Evolutionary conservation across 2,329 filamentous ascomycete species (phyloP).

Genomic region (Penicillium sumatraense): DNA sequence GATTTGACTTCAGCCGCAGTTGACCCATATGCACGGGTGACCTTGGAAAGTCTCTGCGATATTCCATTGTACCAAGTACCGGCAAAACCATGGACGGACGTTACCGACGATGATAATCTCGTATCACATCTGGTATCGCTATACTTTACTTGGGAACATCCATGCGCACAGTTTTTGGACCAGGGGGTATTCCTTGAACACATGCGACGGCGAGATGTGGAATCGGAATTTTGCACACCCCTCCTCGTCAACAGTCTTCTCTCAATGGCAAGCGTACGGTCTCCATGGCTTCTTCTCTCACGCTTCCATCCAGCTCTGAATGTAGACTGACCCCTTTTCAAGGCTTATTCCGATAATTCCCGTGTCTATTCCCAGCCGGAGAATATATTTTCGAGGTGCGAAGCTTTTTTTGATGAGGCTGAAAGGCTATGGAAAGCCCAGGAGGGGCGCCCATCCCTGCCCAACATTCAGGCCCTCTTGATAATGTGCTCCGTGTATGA

Average conservation of each 20-base stretch:
- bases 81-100: conserved; percentile 69
- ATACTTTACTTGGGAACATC: conserved; percentile 95
- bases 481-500: conserved; percentile 40
- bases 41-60: conserved; percentile 38
- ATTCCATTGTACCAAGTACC: conserved; percentile 40
- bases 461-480: conserved; percentile 42
- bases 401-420: conserved; percentile 41
- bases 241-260: conserved; percentile 87
- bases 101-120: conserved; percentile 75
- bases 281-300: no score
- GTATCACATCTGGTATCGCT: conserved; percentile 84
- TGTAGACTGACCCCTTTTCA: conserved; percentile 7
- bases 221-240: conserved; percentile 77
- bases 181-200: conserved; percentile 71
- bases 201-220: conserved; percentile 38
- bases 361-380: conserved; percentile 32
- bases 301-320: no score
- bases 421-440: conserved; percentile 42
- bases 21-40: conserved; percentile 32
- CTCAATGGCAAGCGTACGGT: conserved; percentile 53
- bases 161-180: conserved; percentile 81
- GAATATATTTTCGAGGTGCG: conserved; percentile 37
- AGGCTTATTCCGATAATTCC: conserved; percentile 44
- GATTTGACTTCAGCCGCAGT: background rate
- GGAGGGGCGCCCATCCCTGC: conserved; percentile 35